phyloP scores from a whole-genome alignment of 371 early-diverging fungal genomes.

The Zopfochytrium polystomum region DNA sequence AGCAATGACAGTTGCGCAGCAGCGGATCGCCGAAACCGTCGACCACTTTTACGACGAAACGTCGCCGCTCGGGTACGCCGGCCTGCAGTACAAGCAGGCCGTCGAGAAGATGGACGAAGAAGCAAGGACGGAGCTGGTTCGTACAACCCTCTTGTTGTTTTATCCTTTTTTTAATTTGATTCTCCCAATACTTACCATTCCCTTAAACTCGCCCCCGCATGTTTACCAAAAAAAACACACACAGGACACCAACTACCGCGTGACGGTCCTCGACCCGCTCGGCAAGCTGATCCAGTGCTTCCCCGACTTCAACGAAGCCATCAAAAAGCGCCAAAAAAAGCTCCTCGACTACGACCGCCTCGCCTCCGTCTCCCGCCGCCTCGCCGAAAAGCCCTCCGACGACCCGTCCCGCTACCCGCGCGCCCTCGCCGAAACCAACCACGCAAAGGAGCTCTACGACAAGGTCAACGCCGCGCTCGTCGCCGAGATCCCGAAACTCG shows the following conservation, averaged over 20 bases:
- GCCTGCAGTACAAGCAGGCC: slow-evolving; percentile 68
- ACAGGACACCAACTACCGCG: slow-evolving; percentile 71
- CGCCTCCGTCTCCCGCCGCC: slow-evolving; percentile 68
- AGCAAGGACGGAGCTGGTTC: slow-evolving; percentile 68
- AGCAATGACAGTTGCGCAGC: slow-evolving; percentile 82
- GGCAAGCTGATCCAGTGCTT: slow-evolving; percentile 81
- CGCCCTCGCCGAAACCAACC: slow-evolving; percentile 77
- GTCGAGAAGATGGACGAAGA: slow-evolving; percentile 78
- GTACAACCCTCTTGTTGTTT: not conserved
- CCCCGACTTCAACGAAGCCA: slow-evolving; percentile 89
- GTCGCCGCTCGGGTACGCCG: slow-evolving; percentile 44
- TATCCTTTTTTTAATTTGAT: not conserved
- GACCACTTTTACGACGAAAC: slow-evolving; percentile 63
- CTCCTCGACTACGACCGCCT: slow-evolving; percentile 84
- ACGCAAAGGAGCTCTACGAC: slow-evolving; percentile 77
- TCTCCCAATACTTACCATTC: not conserved
- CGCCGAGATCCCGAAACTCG: slow-evolving; percentile 82
- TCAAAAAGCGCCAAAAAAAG: slow-evolving; percentile 82
- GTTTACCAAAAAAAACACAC: not conserved
- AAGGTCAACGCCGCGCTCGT: slow-evolving; percentile 75
- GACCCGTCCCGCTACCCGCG: slow-evolving; percentile 67
- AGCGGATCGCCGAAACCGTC: slow-evolving; percentile 74
- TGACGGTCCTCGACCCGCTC: slow-evolving; percentile 85
- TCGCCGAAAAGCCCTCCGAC: slow-evolving; percentile 77
- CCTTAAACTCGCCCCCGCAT: not conserved